Percentiles rank a stretch among this genome's conserved stretches.
Evolutionary conservation across 306 rosid genomes (phyloP).

Genomic region (Fragaria ananassa): DNA sequence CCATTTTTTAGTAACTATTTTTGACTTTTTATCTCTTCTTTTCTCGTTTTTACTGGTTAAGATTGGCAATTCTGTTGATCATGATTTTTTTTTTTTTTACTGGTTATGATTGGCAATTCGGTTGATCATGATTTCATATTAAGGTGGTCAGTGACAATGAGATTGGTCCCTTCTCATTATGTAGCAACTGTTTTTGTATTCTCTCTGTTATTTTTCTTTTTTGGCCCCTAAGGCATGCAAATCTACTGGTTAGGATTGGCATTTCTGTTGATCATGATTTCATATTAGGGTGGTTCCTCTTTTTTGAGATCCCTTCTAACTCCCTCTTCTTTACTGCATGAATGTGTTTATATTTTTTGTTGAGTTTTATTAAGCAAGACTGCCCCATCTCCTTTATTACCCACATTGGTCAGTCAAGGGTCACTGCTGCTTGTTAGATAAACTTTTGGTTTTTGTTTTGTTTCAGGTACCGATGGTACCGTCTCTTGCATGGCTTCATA

Average conservation of each 20-base stretch:
- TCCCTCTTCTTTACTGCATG: constrained; percentile 6
- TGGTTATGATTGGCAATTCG: not conserved
- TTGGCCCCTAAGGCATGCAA: not conserved
- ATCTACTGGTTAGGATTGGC: constrained; percentile 8
- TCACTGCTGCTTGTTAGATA: constrained; percentile 12
- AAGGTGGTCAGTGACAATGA: constrained; percentile 52
- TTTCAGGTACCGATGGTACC: constrained; percentile 87
- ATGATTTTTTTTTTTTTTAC: not conserved
- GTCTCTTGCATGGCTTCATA: constrained; percentile 74
- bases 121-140: not conserved
- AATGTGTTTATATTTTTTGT: not conserved
- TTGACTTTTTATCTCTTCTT: not conserved
- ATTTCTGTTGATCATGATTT: not conserved
- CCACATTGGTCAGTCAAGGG: not conserved
- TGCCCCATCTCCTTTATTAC: not conserved
- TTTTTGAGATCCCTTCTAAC: not conserved
- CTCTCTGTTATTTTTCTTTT: too few relatives aligned
- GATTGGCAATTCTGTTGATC: constrained; percentile 3
- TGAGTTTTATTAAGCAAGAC: not conserved
- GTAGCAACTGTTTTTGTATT: not conserved
- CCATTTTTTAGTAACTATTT: not conserved
- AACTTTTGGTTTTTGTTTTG: constrained; percentile 1
- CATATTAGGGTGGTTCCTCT: not conserved
- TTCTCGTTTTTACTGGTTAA: constrained; percentile 1
- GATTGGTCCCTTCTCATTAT: constrained; percentile 6